These are phyloP conservation scores for Iberis amara DNA, from an alignment of 441 rosid genomes.

Conservation along the genomic window DNA sequence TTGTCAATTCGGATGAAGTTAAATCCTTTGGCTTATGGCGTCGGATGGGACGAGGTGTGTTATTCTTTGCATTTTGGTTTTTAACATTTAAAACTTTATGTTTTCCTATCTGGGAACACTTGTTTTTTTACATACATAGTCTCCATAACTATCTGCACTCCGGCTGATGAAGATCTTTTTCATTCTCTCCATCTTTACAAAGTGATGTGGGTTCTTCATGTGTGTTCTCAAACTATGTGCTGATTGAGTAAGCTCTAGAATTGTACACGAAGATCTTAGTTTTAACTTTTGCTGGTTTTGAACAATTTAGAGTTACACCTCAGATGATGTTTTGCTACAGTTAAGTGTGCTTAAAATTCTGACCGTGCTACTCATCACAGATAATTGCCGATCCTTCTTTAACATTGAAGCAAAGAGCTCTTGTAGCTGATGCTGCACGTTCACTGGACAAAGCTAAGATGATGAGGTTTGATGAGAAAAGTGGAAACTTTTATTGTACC, in stretches of 20 bases:
- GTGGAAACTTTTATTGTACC: constrained; percentile 96
- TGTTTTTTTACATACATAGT: constrained; percentile 1
- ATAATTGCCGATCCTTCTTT: constrained; percentile 90
- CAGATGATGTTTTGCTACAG: constrained; percentile 18
- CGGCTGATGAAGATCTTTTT: too few relatives aligned
- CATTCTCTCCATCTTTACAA: too few relatives aligned
- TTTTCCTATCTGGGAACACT: constrained; percentile 15
- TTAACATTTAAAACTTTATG: constrained; percentile 1
- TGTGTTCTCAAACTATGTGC: neutral
- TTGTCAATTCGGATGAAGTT: constrained; percentile 93
- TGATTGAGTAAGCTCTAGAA: constrained; percentile 16
- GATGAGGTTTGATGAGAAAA: constrained; percentile 99
- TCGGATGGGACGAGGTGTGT: constrained; percentile 98
- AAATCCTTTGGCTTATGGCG: constrained; percentile 96
- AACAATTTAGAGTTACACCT: neutral
- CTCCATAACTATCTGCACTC: neutral
- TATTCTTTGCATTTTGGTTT: constrained; percentile 16
- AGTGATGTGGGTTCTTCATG: too few relatives aligned
- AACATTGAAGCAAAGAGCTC: constrained; percentile 81
- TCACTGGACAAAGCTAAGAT: constrained; percentile 98
- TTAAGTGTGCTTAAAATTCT: constrained; percentile 25
- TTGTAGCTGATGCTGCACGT: constrained; percentile 95
- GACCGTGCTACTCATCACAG: constrained; percentile 42
- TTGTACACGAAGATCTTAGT: constrained; percentile 17
- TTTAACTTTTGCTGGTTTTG: neutral